These are phyloP conservation scores for Russula vinacea DNA, from an alignment of 768 basidiomycete genomes.

Conservation along the genomic window DNA sequence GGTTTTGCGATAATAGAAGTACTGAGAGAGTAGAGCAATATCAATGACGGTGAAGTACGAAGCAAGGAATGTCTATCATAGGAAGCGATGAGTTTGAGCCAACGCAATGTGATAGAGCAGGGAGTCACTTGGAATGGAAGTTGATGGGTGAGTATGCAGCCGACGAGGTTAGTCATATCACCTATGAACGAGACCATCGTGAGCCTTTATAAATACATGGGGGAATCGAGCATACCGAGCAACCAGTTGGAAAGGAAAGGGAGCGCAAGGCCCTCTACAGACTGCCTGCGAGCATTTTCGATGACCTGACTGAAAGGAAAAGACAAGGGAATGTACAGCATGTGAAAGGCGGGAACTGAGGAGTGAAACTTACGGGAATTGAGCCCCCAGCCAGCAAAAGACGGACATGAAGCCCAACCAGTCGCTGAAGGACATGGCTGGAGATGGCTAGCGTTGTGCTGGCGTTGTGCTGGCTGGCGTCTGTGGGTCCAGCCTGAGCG, in stretches of 20 bases:
- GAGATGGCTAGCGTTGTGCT: background rate
- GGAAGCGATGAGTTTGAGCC: conserved; percentile 12
- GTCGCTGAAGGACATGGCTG: conserved; percentile 48
- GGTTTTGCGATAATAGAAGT: conserved; percentile 61
- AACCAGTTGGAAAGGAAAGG: conserved; percentile 95
- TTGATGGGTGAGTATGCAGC: conserved; percentile 88
- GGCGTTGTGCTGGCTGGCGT: background rate
- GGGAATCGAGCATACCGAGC: conserved; percentile 52
- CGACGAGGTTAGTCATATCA: conserved; percentile 89
- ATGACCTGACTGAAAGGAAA: conserved; percentile 64
- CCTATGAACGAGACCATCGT: conserved; percentile 45
- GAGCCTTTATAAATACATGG: background rate
- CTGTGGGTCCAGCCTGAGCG: background rate
- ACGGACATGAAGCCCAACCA: conserved; percentile 70
- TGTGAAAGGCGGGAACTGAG: conserved; percentile 12
- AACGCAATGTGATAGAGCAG: conserved; percentile 24
- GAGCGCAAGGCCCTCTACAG: conserved; percentile 86
- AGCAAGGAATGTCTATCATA: conserved; percentile 77
- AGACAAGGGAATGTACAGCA: background rate
- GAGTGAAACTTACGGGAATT: conserved; percentile 68
- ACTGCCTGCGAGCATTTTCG: conserved; percentile 70
- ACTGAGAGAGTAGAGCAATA: conserved; percentile 70
- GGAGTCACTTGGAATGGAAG: conserved; percentile 82
- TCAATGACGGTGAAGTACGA: conserved; percentile 88
- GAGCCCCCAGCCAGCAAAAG: conserved; percentile 78